Conservation (phyloP, 1,139 yeast species). For the Wickerhamomyces sp. region DNA sequence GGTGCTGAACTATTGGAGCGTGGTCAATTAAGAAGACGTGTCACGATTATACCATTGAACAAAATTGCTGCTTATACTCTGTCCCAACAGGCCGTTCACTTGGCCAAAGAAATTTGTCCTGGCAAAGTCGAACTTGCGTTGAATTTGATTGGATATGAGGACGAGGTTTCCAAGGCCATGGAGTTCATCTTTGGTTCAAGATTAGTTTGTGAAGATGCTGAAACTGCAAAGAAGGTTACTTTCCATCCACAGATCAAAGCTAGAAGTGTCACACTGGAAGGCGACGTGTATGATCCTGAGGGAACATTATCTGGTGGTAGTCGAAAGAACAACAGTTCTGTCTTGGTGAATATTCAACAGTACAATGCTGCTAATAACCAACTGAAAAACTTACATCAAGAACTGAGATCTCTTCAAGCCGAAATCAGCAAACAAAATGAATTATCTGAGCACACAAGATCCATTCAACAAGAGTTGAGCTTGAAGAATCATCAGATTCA, state of each 20-base stretch:
- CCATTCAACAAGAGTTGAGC: slow-evolving; percentile 60
- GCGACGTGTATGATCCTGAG: slow-evolving; percentile 93
- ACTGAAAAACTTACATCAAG: slow-evolving; percentile 34
- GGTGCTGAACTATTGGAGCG: slow-evolving; percentile 77
- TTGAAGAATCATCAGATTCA: slow-evolving; percentile 64
- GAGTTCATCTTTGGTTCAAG: slow-evolving; percentile 87
- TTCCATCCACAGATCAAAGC: slow-evolving; percentile 78
- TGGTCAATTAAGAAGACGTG: slow-evolving; percentile 76
- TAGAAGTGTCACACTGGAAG: slow-evolving; percentile 88
- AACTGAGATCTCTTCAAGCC: slow-evolving; percentile 36
- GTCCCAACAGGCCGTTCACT: slow-evolving; percentile 36
- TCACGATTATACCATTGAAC: slow-evolving; percentile 88
- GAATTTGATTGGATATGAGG: slow-evolving; percentile 69
- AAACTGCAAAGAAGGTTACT: slow-evolving; percentile 82
- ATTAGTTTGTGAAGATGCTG: slow-evolving; percentile 79
- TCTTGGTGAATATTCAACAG: slow-evolving; percentile 63
- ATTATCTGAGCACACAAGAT: slow-evolving; percentile 47
- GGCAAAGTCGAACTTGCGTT: slow-evolving; percentile 85
- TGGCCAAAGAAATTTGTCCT: slow-evolving; percentile 72
- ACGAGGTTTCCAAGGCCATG: slow-evolving; percentile 76
- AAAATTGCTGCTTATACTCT: slow-evolving; percentile 62
- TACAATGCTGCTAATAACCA: slow-evolving; percentile 48
- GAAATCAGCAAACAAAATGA: slow-evolving; percentile 42
- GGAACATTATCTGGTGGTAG: slow-evolving; percentile 98
- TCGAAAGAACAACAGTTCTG: slow-evolving; percentile 50